Percentiles rank a stretch among this genome's conserved stretches.
Evolutionary conservation across 1,139 yeast species (phyloP).

Genomic region (Tardiomyces blankii): DNA sequence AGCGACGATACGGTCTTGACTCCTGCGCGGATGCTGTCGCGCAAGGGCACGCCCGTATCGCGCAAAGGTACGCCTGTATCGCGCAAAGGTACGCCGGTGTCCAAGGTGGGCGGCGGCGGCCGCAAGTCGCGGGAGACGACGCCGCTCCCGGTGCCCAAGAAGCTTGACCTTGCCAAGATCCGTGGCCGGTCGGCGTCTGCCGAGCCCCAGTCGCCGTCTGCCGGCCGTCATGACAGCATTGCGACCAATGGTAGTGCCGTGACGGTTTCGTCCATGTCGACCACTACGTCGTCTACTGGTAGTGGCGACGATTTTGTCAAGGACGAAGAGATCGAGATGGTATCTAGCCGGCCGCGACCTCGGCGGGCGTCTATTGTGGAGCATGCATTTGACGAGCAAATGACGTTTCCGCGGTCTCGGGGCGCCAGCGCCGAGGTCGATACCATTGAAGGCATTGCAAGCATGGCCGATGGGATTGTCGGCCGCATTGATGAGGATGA

Average conservation of each 20-base stretch:
- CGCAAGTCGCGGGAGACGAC: not conserved
- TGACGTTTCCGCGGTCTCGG: slow-evolving; percentile 9
- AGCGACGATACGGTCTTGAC: slow-evolving; percentile 4
- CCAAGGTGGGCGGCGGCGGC: not conserved
- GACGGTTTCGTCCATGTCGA: not conserved
- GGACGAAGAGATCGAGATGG: not conserved
- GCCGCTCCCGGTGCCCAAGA: slow-evolving; percentile 3
- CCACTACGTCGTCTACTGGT: not conserved
- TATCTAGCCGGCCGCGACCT: not conserved
- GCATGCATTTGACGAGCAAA: slow-evolving; percentile 10
- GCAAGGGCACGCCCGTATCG: not conserved
- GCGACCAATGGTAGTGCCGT: not conserved
- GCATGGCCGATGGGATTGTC: slow-evolving; percentile 5
- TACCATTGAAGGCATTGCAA: slow-evolving; percentile 1
- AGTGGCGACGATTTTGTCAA: not conserved
- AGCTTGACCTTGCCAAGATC: slow-evolving; percentile 2
- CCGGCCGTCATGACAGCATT: not conserved
- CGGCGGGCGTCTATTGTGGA: slow-evolving; percentile 14
- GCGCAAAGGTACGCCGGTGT: not conserved
- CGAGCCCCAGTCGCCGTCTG: not conserved
- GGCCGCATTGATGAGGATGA: slow-evolving; percentile 9
- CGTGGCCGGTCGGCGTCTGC: not conserved
- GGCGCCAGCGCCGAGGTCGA: slow-evolving; percentile 4
- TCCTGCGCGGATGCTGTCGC: not conserved
- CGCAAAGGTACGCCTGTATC: not conserved